These are phyloP conservation scores for Graphiopsis chlorocephala DNA, from an alignment of 2,329 filamentous ascomycete species.

Conservation along the genomic window DNA sequence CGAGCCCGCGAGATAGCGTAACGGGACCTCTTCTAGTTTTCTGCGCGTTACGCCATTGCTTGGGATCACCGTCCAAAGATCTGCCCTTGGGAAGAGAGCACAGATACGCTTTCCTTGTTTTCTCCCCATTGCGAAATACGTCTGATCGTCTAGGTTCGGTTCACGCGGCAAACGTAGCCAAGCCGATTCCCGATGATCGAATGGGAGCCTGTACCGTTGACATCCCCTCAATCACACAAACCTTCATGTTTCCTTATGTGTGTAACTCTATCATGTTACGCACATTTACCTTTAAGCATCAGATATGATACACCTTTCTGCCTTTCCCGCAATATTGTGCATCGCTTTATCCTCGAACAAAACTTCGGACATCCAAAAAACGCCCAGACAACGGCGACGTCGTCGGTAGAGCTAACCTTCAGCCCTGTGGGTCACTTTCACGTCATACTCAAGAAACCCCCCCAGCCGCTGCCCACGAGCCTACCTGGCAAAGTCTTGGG, in stretches of 20 bases:
- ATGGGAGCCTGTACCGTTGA: not conserved
- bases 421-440: not conserved
- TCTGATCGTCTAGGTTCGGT: constrained; percentile 12
- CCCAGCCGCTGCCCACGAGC: too few species aligned
- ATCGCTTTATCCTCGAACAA: not conserved
- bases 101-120: constrained; percentile 14
- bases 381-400: not conserved
- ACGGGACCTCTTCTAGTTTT: not conserved
- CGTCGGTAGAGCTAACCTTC: not conserved
- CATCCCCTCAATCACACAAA: not conserved
- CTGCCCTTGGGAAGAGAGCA: not conserved
- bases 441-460: not conserved
- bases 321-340: too few species aligned
- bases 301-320: too few species aligned
- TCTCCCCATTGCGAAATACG: not conserved
- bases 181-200: constrained; percentile 8
- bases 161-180: constrained; percentile 10
- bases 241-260: not conserved
- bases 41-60: not conserved
- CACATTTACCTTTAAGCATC: too few species aligned
- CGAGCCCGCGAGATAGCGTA: not conserved
- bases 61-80: not conserved
- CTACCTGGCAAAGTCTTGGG: not conserved
- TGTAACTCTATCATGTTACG: not conserved
- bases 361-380: too few species aligned